Evolutionary conservation across 371 early-diverging fungal species (phyloP).

Genomic region (Antonospora locustae): DNA sequence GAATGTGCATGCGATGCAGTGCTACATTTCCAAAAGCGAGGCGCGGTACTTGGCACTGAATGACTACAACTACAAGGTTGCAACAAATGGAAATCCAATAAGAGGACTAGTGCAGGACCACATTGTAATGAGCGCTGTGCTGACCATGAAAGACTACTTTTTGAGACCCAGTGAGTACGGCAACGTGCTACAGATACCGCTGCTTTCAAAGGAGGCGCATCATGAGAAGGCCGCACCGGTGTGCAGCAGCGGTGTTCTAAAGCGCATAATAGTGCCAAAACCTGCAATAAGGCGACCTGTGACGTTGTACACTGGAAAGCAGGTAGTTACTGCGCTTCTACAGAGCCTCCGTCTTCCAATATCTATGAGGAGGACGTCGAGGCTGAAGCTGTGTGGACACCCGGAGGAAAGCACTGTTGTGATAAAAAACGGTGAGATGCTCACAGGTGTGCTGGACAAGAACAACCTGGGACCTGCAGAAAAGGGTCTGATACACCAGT

Average conservation of each 20-base stretch:
- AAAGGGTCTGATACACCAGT: slow-evolving; percentile 80
- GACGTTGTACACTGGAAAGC: slow-evolving; percentile 88
- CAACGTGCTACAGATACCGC: slow-evolving; percentile 41
- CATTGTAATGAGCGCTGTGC: slow-evolving; percentile 80
- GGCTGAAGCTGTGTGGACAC: slow-evolving; percentile 64
- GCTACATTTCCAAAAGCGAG: slow-evolving; percentile 81
- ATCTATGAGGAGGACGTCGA: slow-evolving; percentile 66
- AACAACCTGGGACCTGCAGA: slow-evolving; percentile 81
- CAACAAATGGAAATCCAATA: slow-evolving; percentile 89
- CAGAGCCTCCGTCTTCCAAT: slow-evolving; percentile 56
- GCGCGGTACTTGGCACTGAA: slow-evolving; percentile 79
- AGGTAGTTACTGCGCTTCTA: slow-evolving; percentile 58
- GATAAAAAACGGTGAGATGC: slow-evolving; percentile 67
- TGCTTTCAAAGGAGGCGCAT: neutral
- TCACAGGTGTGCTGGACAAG: slow-evolving; percentile 89
- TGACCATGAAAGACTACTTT: slow-evolving; percentile 76
- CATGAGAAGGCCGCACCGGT: slow-evolving; percentile 46
- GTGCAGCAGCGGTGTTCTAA: slow-evolving; percentile 57
- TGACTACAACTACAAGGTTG: slow-evolving; percentile 86
- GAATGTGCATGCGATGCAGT: slow-evolving; percentile 98
- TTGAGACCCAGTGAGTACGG: slow-evolving; percentile 71
- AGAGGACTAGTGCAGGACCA: slow-evolving; percentile 98
- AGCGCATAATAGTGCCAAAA: slow-evolving; percentile 63
- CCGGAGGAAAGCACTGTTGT: slow-evolving; percentile 67
- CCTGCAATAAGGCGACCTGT: slow-evolving; percentile 73